Percentiles rank a stretch among this genome's conserved stretches.
phyloP scores from a whole-genome alignment of 805 yeast genomes.

The Candida ficus region DNA sequence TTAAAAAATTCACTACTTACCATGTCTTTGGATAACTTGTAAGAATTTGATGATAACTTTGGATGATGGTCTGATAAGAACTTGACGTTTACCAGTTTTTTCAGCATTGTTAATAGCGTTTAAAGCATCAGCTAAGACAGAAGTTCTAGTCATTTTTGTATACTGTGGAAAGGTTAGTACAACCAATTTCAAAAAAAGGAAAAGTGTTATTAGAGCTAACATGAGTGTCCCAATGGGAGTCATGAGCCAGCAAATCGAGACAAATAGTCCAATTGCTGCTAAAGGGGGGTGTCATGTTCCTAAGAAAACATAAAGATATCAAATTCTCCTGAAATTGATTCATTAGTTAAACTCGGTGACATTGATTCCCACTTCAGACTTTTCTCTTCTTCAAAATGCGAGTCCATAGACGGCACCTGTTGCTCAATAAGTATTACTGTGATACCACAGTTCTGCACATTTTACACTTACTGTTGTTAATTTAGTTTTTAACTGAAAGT shows the following conservation, averaged over 20 bases:
- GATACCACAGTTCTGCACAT: too few relatives aligned
- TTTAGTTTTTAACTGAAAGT: too few relatives aligned
- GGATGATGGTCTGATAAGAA: constrained; percentile 94
- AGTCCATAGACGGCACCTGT: constrained; percentile 11
- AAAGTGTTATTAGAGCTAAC: constrained; percentile 22
- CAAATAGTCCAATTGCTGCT: constrained; percentile 9
- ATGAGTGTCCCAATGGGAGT: constrained; percentile 45
- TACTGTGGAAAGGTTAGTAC: constrained; percentile 11
- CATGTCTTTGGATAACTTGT: constrained; percentile 96
- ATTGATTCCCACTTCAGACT: constrained; percentile 32
- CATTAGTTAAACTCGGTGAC: constrained; percentile 13
- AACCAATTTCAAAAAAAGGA: not conserved
- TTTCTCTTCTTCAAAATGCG: constrained; percentile 9
- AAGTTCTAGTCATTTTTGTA: constrained; percentile 84
- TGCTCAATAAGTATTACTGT: constrained; percentile 14
- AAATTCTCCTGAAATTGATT: constrained; percentile 18
- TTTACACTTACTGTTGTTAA: too few relatives aligned
- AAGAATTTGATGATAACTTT: constrained; percentile 96
- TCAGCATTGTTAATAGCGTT: constrained; percentile 98
- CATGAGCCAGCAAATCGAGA: constrained; percentile 33
- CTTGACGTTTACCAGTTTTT: constrained; percentile 98
- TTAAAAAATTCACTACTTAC: constrained; percentile 70
- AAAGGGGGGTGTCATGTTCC: constrained; percentile 27
- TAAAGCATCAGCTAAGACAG: constrained; percentile 97
- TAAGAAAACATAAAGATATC: constrained; percentile 13